Conservation (phyloP, 192 early-diverging fungal genomes). For the Backusella mclennaniae region DNA sequence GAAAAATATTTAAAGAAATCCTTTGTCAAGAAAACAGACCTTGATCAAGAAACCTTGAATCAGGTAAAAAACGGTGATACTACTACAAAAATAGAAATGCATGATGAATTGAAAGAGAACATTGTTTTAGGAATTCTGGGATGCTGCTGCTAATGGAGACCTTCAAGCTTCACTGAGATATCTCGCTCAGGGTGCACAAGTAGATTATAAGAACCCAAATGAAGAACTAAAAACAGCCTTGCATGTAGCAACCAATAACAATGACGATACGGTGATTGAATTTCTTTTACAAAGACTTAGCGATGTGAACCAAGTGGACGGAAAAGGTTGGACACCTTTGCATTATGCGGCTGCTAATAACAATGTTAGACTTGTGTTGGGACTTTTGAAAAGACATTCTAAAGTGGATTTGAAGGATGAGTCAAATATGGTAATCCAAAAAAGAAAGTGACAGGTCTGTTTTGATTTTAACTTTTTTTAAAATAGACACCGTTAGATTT, state of each 20-base stretch:
- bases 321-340: conserved; percentile 65
- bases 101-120: not conserved
- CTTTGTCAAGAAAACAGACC: conserved; percentile 37
- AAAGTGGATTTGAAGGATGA: conserved; percentile 71
- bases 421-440: conserved; percentile 53
- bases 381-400: conserved; percentile 70
- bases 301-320: conserved; percentile 63
- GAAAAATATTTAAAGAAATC: conserved; percentile 68
- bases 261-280: conserved; percentile 72
- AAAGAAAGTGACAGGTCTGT: not conserved
- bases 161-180: conserved; percentile 56
- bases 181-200: conserved; percentile 71
- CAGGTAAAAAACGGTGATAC: conserved; percentile 7
- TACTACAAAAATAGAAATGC: too few relatives aligned
- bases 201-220: conserved; percentile 63
- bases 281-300: conserved; percentile 81
- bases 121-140: conserved; percentile 50
- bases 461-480: not conserved
- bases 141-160: conserved; percentile 56
- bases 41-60: conserved; percentile 27
- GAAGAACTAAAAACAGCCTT: conserved; percentile 60
- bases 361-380: conserved; percentile 64
- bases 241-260: conserved; percentile 60
- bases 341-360: conserved; percentile 76
- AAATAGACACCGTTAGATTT: conserved; percentile 53